phyloP scores from a whole-genome alignment of 352 stramenopile genomes.

The Thraustochytrium sp. region DNA sequence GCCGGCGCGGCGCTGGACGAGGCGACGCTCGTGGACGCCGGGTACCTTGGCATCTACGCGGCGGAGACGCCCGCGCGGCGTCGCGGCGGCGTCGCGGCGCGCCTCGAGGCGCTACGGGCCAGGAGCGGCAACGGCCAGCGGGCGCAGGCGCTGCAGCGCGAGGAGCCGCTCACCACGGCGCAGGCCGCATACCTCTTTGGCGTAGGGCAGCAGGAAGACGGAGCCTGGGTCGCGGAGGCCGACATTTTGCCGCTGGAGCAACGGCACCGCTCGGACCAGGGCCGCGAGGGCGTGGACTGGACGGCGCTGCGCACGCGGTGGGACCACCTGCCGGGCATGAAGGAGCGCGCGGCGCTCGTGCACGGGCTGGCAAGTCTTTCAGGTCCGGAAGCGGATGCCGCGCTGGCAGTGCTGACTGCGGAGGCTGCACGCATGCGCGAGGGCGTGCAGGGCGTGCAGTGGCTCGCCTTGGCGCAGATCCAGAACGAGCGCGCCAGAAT shows the following conservation, averaged over 20 bases:
- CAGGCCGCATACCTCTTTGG: slow-evolving; percentile 13
- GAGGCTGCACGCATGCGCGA: not conserved
- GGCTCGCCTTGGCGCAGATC: no score
- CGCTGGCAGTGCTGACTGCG: not conserved
- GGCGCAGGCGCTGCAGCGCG: not conserved
- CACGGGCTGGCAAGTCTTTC: no score
- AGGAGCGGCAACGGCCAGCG: not conserved
- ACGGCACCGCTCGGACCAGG: not conserved
- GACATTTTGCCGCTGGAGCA: not conserved
- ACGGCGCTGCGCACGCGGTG: not conserved
- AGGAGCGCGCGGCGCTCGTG: not conserved
- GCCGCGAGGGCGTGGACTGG: not conserved
- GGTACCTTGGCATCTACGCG: not conserved
- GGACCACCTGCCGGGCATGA: not conserved
- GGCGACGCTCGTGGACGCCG: not conserved
- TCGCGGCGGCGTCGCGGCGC: no score
- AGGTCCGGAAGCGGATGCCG: not conserved
- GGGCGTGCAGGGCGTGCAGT: not conserved
- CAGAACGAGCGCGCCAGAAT: not conserved
- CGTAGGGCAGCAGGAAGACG: not conserved
- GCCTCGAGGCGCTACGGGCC: no score
- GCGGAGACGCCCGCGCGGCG: not conserved
- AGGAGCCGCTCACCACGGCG: not conserved
- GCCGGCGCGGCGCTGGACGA: not conserved
- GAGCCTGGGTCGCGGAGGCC: not conserved